phyloP scores from a whole-genome alignment of 345 rosid genomes.

The Eutrema heterophyllum region DNA sequence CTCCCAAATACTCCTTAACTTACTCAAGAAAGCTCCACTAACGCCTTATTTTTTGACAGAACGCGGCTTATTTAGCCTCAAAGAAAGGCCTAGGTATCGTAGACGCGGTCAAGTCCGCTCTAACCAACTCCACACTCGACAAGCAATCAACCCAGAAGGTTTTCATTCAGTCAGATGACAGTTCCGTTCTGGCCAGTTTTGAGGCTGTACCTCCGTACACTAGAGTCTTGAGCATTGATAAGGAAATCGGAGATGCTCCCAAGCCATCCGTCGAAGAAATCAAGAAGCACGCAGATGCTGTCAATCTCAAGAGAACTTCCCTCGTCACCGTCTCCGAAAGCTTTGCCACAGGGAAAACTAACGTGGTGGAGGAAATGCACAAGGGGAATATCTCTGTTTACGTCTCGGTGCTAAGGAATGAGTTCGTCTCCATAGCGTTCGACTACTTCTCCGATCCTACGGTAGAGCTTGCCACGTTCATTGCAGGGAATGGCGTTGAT shows the following conservation, averaged over 20 bases:
- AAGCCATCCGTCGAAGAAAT: slow-evolving; percentile 45
- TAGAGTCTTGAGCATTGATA: slow-evolving; percentile 46
- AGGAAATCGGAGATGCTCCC: slow-evolving; percentile 53
- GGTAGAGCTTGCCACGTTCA: slow-evolving; percentile 59
- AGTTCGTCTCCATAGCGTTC: slow-evolving; percentile 50
- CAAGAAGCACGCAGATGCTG: slow-evolving; percentile 69
- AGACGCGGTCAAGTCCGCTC: slow-evolving; percentile 42
- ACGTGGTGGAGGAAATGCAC: slow-evolving; percentile 51
- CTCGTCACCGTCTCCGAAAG: slow-evolving; percentile 33
- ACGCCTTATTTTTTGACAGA: slow-evolving; percentile 36
- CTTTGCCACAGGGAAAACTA: slow-evolving; percentile 42
- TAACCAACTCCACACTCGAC: slow-evolving; percentile 61
- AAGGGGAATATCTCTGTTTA: slow-evolving; percentile 62
- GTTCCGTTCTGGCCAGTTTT: slow-evolving; percentile 56
- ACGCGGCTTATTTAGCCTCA: slow-evolving; percentile 82
- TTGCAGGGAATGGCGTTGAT: slow-evolving; percentile 45
- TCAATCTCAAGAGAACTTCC: slow-evolving; percentile 41
- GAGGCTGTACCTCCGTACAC: slow-evolving; percentile 40
- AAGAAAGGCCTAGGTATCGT: slow-evolving; percentile 67
- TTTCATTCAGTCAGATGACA: slow-evolving; percentile 72
- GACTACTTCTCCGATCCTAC: slow-evolving; percentile 76
- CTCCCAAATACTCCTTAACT: neutral
- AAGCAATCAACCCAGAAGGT: slow-evolving; percentile 64
- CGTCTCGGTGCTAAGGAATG: slow-evolving; percentile 56
- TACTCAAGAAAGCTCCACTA: neutral